phyloP scores from a whole-genome alignment of 306 rosid species.

The Trifolium pratense region DNA sequence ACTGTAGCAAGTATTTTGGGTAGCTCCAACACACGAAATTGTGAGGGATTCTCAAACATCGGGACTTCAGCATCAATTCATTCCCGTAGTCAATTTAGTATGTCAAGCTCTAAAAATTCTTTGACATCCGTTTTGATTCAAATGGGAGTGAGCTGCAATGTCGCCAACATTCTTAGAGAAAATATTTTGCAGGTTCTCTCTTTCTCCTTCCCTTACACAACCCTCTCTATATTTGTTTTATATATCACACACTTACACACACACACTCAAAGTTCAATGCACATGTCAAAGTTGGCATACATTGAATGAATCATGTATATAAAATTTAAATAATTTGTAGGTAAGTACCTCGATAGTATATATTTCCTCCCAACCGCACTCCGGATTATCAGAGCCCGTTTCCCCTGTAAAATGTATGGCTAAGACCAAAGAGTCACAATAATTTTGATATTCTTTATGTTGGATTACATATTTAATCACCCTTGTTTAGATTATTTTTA shows the following conservation, averaged over 20 bases:
- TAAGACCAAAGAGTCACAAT: neutral
- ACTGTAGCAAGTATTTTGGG: neutral
- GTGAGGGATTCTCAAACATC: neutral
- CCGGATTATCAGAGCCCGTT: too few relatives aligned
- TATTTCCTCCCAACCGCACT: too few relatives aligned
- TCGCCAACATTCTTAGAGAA: neutral
- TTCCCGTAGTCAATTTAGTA: neutral
- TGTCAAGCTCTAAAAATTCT: neutral
- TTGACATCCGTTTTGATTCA: slow-evolving; percentile 9
- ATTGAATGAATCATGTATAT: neutral
- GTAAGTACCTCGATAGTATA: too few relatives aligned
- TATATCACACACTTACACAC: too few relatives aligned
- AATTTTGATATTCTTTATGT: too few relatives aligned
- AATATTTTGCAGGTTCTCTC: too few relatives aligned
- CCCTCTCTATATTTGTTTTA: too few relatives aligned
- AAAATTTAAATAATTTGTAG: too few relatives aligned
- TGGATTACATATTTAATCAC: too few relatives aligned
- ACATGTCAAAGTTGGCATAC: neutral
- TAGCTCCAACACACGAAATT: neutral
- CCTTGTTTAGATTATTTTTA: too few relatives aligned
- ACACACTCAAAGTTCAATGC: too few relatives aligned
- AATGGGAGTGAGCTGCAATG: neutral
- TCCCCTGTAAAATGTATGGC: neutral
- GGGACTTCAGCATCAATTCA: neutral
- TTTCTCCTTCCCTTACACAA: too few relatives aligned